These are phyloP conservation scores for Alternaria viburni DNA, from an alignment of 2,329 filamentous ascomycete genomes.

Conservation along the genomic window DNA sequence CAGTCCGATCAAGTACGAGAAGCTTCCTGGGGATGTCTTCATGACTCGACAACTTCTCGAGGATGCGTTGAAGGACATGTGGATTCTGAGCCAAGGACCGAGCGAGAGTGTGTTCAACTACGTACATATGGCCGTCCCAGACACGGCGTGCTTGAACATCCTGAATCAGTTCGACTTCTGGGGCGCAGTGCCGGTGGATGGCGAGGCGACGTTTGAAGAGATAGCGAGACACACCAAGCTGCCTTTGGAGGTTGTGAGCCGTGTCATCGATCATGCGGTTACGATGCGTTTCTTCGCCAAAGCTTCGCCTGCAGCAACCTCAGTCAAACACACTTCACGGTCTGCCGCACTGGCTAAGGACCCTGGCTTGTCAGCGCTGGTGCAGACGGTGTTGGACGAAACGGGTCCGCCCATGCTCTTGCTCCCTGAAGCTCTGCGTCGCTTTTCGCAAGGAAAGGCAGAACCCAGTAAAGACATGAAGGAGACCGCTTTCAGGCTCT, in stretches of 20 bases:
- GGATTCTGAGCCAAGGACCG: constrained; percentile 56
- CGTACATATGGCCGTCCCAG: constrained; percentile 49
- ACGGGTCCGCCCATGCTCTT: constrained; percentile 37
- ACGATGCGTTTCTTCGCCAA: constrained; percentile 46
- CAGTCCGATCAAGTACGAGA: constrained; percentile 51
- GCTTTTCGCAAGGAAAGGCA: constrained; percentile 32
- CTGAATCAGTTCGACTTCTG: constrained; percentile 62
- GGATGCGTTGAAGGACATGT: constrained; percentile 57
- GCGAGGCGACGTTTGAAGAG: constrained; percentile 49
- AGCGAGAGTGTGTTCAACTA: constrained; percentile 58
- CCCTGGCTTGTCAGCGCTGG: constrained; percentile 32
- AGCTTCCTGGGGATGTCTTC: constrained; percentile 54
- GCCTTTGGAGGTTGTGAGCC: constrained; percentile 35
- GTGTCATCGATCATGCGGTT: constrained; percentile 44
- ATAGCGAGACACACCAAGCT: constrained; percentile 36
- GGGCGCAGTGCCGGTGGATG: constrained; percentile 57
- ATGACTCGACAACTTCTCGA: constrained; percentile 53
- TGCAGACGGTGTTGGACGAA: constrained; percentile 34
- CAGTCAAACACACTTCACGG: constrained; percentile 35
- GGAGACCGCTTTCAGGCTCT: constrained; percentile 38
- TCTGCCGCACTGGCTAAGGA: constrained; percentile 37
- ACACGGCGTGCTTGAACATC: constrained; percentile 54
- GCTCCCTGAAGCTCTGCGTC: constrained; percentile 35
- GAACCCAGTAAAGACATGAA: constrained; percentile 29
- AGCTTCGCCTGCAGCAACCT: constrained; percentile 15